These are phyloP conservation scores for Exophiala mesophila DNA, from an alignment of 2,329 filamentous ascomycete genomes.

Conservation along the genomic window DNA sequence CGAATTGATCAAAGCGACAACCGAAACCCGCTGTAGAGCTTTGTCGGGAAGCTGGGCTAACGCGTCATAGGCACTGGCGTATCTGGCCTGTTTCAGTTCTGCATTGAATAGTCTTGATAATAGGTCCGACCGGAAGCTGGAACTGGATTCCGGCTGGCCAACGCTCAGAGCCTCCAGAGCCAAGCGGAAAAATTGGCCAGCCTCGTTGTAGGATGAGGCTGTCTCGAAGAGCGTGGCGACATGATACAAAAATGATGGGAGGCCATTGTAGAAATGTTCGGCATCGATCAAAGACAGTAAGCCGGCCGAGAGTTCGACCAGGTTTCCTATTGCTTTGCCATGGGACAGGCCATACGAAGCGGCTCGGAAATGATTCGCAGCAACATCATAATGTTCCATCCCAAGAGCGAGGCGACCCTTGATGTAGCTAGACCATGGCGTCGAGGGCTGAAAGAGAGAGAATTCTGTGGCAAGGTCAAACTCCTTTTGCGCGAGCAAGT, in stretches of 20 bases:
- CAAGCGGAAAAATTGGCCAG: conserved; percentile 75
- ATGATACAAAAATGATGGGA: conserved; percentile 81
- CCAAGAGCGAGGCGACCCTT: conserved; percentile 74
- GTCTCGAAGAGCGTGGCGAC: conserved; percentile 77
- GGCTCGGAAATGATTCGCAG: conserved; percentile 72
- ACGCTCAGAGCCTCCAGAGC: conserved; percentile 60
- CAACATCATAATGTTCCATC: conserved; percentile 66
- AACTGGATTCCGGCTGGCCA: conserved; percentile 31
- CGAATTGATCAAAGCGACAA: conserved; percentile 59
- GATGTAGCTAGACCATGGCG: conserved; percentile 66
- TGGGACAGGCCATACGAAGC: conserved; percentile 58
- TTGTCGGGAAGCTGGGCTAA: conserved; percentile 67
- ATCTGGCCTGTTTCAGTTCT: conserved; percentile 71
- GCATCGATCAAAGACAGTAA: conserved; percentile 74
- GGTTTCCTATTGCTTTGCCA: conserved; percentile 41
- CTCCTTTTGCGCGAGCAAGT: conserved; percentile 63
- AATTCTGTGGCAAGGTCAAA: conserved; percentile 62
- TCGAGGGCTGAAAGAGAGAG: conserved; percentile 58
- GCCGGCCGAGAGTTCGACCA: conserved; percentile 48
- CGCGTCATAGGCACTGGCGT: conserved; percentile 75
- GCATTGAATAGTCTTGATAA: conserved; percentile 80
- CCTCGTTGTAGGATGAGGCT: conserved; percentile 69
- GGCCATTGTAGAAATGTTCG: conserved; percentile 62
- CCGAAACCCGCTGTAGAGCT: conserved; percentile 65
- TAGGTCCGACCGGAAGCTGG: conserved; percentile 60